A percentile compares a stretch with the other conserved stretches of the same genome.
Evolutionary conservation across 768 basidiomycete genomes (phyloP).

Genomic region (button mushroom (Agaricus bisporus)): DNA sequence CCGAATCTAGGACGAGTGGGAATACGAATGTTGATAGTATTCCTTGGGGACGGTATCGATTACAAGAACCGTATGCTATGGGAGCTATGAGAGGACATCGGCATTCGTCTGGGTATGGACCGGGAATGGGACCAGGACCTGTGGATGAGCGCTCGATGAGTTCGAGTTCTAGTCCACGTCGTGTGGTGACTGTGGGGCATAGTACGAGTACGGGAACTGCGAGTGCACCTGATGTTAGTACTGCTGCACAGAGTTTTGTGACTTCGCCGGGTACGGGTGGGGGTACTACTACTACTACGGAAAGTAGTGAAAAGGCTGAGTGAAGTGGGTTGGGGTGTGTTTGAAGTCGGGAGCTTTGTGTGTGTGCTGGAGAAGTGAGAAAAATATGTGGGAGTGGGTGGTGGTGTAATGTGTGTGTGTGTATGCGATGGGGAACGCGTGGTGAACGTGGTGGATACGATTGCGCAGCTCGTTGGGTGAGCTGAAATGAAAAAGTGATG

Average conservation of each 20-base stretch:
- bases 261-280: slow-evolving; percentile 58
- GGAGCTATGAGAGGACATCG: slow-evolving; percentile 17
- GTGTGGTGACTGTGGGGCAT: slow-evolving; percentile 7
- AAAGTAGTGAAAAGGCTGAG: slow-evolving; percentile 31
- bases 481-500: too few relatives aligned
- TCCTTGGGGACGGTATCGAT: slow-evolving; percentile 17
- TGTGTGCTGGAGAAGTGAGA: not conserved
- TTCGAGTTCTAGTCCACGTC: slow-evolving; percentile 5
- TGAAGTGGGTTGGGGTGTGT: slow-evolving; percentile 23
- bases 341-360: slow-evolving; percentile 22
- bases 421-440: not conserved
- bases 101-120: slow-evolving; percentile 9
- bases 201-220: slow-evolving; percentile 16
- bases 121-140: too few relatives aligned
- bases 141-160: not conserved
- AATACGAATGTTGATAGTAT: slow-evolving; percentile 12
- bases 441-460: not conserved
- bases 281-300: slow-evolving; percentile 49
- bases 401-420: not conserved
- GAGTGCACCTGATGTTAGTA: slow-evolving; percentile 60
- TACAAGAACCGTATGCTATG: slow-evolving; percentile 17
- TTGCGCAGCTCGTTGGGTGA: slow-evolving; percentile 6
- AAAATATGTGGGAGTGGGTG: slow-evolving; percentile 1
- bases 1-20: not conserved
- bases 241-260: slow-evolving; percentile 62